A percentile compares a stretch with the other conserved stretches of the same genome.
These are phyloP conservation scores for Aureoboletus auriporus DNA, from an alignment of 768 basidiomycete species.

Conservation along the genomic window DNA sequence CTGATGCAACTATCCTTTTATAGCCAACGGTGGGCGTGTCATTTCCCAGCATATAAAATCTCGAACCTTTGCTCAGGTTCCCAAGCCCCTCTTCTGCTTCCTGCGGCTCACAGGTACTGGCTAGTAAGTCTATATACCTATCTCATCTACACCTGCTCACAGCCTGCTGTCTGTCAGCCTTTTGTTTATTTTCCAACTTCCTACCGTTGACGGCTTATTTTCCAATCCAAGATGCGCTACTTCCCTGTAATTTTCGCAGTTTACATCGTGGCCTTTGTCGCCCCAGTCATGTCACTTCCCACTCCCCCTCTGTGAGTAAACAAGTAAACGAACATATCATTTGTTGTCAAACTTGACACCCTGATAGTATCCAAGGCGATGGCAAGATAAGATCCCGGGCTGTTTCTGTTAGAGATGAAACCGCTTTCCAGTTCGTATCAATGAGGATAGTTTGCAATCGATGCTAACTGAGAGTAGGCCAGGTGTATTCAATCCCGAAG, in stretches of 20 bases:
- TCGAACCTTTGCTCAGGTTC: neutral
- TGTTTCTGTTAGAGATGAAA: too few species aligned
- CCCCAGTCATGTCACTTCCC: neutral
- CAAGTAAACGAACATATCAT: too few species aligned
- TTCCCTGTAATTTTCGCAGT: neutral
- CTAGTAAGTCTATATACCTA: neutral
- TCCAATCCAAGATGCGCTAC: neutral
- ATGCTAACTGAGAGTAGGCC: neutral
- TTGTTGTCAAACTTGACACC: too few species aligned
- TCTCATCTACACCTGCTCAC: neutral
- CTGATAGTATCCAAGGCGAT: too few species aligned
- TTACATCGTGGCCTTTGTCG: neutral
- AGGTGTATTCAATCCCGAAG: too few species aligned
- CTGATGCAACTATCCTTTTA: neutral
- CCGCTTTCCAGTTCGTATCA: neutral
- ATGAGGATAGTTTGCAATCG: neutral
- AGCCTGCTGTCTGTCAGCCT: neutral
- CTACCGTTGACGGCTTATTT: neutral
- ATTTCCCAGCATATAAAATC: neutral
- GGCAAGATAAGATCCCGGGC: too few species aligned
- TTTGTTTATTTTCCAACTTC: neutral
- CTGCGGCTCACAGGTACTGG: neutral
- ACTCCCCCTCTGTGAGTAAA: neutral
- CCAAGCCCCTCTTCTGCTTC: neutral
- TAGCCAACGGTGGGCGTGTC: neutral